These are phyloP conservation scores for Moesziomyces sp. DNA, from an alignment of 1,284 basidiomycete genomes.

Conservation along the genomic window DNA sequence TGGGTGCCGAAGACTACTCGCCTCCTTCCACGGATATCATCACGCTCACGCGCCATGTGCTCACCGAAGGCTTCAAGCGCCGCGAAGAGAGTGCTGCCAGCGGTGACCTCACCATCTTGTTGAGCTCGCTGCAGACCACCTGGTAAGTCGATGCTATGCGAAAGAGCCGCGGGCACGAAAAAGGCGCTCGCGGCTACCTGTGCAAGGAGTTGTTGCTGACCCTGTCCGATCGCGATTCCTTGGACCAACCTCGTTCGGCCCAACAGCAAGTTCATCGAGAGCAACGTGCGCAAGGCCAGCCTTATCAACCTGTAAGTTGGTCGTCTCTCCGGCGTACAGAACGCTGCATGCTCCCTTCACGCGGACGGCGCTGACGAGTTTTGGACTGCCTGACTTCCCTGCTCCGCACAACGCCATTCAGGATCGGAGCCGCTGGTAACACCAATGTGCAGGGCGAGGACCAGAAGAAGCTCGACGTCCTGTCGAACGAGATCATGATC, in stretches of 20 bases:
- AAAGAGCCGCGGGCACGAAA: too few relatives aligned
- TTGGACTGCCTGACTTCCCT: conserved; percentile 7
- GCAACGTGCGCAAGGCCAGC: conserved; percentile 94
- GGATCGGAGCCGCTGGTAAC: conserved; percentile 93
- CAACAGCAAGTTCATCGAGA: conserved; percentile 84
- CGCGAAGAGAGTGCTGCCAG: conserved; percentile 51
- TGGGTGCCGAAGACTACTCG: conserved; percentile 54
- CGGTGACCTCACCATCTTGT: conserved; percentile 92
- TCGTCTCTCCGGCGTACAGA: background rate
- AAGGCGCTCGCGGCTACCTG: background rate
- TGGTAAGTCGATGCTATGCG: conserved; percentile 61
- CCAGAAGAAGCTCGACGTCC: conserved; percentile 98
- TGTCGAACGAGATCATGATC: conserved; percentile 99
- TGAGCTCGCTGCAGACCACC: conserved; percentile 90
- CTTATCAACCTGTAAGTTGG: conserved; percentile 90
- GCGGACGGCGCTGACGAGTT: conserved; percentile 1
- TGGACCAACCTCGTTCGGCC: too few relatives aligned
- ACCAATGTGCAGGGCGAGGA: conserved; percentile 98
- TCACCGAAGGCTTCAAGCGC: conserved; percentile 58
- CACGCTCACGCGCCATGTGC: conserved; percentile 66
- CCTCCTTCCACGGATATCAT: conserved; percentile 64
- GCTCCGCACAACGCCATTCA: conserved; percentile 62
- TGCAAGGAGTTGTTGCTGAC: background rate
- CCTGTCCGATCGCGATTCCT: too few relatives aligned
- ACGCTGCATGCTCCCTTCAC: too few relatives aligned